phyloP scores from a whole-genome alignment of 345 rosid species.

The Pistacia integerrima region DNA sequence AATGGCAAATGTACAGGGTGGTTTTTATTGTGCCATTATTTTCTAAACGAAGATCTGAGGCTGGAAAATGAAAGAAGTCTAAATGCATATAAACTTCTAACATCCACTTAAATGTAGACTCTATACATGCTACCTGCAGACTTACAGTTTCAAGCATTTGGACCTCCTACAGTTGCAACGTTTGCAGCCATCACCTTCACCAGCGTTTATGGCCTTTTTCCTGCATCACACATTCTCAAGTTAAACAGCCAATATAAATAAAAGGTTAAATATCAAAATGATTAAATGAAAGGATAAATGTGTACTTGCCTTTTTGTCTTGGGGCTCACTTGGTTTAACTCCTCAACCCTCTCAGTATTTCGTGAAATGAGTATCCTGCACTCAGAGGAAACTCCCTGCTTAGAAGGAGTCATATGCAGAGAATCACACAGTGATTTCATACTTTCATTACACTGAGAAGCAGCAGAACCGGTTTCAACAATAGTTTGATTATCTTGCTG shows the following conservation, averaged over 20 bases:
- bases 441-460: slow-evolving; percentile 14
- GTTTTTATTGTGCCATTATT: neutral
- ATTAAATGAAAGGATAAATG: slow-evolving; percentile 2
- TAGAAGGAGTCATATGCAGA: slow-evolving; percentile 8
- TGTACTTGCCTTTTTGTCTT: slow-evolving; percentile 29
- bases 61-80: neutral
- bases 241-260: slow-evolving; percentile 1
- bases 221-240: slow-evolving; percentile 19
- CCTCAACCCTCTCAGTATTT: slow-evolving; percentile 20
- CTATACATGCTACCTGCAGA: neutral
- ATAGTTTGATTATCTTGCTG: slow-evolving; percentile 17
- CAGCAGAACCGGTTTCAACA: slow-evolving; percentile 4
- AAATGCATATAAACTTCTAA: neutral
- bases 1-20: neutral
- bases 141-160: slow-evolving; percentile 60
- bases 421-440: slow-evolving; percentile 16
- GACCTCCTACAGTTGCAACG: slow-evolving; percentile 48
- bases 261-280: neutral
- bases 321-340: slow-evolving; percentile 26
- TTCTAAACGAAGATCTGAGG: neutral
- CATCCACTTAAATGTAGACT: neutral
- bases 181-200: slow-evolving; percentile 28
- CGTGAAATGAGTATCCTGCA: slow-evolving; percentile 19
- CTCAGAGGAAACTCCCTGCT: slow-evolving; percentile 21
- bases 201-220: slow-evolving; percentile 22